Conservation (phyloP, 2,329 filamentous ascomycete species). For the Calonectria hawksworthii region DNA sequence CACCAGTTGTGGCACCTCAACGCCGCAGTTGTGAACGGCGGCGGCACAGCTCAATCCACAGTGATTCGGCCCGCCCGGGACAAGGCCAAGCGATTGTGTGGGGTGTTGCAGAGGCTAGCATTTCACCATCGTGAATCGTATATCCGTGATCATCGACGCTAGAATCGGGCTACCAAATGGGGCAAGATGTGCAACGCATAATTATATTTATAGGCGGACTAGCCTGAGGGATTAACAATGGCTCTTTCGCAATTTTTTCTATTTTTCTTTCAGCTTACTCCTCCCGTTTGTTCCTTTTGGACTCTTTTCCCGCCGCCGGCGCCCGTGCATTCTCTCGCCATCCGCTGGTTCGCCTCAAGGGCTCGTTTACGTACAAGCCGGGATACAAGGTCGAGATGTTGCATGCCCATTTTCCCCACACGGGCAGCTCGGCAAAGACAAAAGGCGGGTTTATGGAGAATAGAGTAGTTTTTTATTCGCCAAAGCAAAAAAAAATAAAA, state of each 20-base stretch:
- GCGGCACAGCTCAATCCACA: not conserved
- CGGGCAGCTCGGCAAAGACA: not conserved
- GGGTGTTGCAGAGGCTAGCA: not conserved
- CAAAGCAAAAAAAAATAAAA: not conserved
- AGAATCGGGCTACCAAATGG: not conserved
- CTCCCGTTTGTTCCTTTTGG: not conserved
- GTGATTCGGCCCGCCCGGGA: not conserved
- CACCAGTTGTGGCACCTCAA: not conserved
- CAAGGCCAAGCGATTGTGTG: not conserved
- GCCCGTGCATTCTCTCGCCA: conserved; percentile 4
- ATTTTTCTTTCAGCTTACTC: not conserved
- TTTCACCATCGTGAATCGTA: not conserved
- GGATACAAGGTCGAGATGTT: not conserved
- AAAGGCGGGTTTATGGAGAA: not conserved
- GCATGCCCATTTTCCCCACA: conserved; percentile 3
- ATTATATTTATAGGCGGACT: not conserved
- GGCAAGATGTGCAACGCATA: conserved; percentile 5
- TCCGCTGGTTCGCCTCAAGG: not conserved
- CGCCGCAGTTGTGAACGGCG: not conserved
- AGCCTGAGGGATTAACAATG: not conserved
- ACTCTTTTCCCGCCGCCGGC: not conserved
- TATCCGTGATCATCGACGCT: conserved; percentile 8
- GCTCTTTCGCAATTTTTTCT: not conserved
- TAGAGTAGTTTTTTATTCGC: not conserved
- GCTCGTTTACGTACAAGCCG: conserved; percentile 5